Conservation (phyloP, 176 grass and related monocot species). For the Aegilops speltoides region DNA sequence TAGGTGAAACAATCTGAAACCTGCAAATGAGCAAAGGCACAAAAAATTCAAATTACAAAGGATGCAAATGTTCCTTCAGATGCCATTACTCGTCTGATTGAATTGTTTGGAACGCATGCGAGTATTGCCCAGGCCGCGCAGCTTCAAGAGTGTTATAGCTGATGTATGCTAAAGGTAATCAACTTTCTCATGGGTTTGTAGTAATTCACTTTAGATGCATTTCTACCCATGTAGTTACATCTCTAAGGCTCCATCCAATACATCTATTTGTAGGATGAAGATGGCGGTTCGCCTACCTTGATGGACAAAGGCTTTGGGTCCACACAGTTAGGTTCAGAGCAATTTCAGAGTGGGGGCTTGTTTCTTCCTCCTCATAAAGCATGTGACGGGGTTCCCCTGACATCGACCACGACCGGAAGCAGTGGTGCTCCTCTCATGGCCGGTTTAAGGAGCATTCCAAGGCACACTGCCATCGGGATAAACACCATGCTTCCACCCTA, state of each 20-base stretch:
- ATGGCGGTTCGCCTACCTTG: conserved; percentile 80
- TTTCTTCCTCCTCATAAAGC: too few species aligned
- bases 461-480: too few species aligned
- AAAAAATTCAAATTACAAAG: conserved; percentile 89
- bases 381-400: too few species aligned
- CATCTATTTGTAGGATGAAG: conserved; percentile 66
- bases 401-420: too few species aligned
- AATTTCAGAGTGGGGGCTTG: conserved; percentile 49
- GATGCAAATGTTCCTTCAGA: conserved; percentile 52
- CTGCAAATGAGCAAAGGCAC: conserved; percentile 65
- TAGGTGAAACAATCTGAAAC: conserved; percentile 80
- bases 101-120: conserved; percentile 59
- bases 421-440: too few species aligned
- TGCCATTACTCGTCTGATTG: conserved; percentile 49
- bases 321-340: conserved; percentile 55
- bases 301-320: conserved; percentile 76
- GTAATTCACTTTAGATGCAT: neutral
- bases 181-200: neutral
- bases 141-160: conserved; percentile 71
- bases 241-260: neutral
- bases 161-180: conserved; percentile 40
- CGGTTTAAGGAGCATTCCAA: too few species aligned
- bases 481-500: too few species aligned
- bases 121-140: conserved; percentile 68
- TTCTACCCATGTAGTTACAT: neutral